Percentiles rank a stretch among this genome's conserved stretches.
Evolutionary conservation across 2,329 filamentous ascomycete genomes (phyloP).

Genomic region (Penicillium glabrum): DNA sequence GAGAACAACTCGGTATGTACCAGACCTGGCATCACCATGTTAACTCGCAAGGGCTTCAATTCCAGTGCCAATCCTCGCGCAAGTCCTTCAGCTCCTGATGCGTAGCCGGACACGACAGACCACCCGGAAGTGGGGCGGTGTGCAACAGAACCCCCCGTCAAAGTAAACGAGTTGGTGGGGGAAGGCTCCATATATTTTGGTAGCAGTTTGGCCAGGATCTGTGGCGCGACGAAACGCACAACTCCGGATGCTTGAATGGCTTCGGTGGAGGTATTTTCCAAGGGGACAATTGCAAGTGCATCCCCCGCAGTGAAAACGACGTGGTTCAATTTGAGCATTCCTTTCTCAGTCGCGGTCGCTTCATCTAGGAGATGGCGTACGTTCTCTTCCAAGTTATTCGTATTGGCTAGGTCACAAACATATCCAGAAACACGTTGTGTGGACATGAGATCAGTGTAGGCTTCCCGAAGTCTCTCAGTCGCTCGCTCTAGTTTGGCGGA

Average conservation of each 20-base stretch:
- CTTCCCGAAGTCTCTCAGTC: not conserved
- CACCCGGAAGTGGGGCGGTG: not conserved
- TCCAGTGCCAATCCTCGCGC: not conserved
- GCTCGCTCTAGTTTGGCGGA: not conserved
- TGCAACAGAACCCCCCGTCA: not conserved
- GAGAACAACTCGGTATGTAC: constrained; percentile 1
- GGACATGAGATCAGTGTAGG: not conserved
- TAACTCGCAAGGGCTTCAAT: constrained; percentile 1
- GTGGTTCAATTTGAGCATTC: not conserved
- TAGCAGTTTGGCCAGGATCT: not conserved
- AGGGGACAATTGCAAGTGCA: not conserved
- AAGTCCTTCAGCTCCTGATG: not conserved
- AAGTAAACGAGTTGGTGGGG: not conserved
- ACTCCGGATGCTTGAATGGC: not conserved
- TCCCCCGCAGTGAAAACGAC: not conserved
- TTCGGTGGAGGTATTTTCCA: not conserved
- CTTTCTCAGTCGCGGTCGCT: not conserved
- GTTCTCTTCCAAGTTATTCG: not conserved
- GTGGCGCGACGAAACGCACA: not conserved
- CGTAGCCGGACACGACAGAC: not conserved
- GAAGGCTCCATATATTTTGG: not conserved
- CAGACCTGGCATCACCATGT: constrained; percentile 1
- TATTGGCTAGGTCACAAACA: not conserved
- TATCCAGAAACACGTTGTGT: not conserved
- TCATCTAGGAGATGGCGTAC: not conserved